Base-by-base conservation (phyloP, 176 grass and related monocot genomes). In the Alopecurus myosuroides region DNA sequence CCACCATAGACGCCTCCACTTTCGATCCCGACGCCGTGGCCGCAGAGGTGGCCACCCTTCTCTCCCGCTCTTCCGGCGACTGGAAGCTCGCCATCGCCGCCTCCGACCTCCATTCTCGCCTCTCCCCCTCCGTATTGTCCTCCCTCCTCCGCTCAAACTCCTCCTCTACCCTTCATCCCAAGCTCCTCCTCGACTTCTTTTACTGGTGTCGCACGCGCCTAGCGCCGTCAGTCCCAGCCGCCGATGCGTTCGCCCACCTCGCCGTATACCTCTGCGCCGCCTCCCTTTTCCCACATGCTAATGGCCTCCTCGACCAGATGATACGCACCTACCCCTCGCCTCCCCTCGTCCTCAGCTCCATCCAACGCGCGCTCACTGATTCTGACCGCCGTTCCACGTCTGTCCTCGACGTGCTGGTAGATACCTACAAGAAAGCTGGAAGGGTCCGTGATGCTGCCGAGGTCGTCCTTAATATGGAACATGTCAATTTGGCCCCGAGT, bases 171-270 rank as follows among this genome's bases (percentile, higher is more conserved):
- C 56, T 89, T 74, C 70, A 91, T 41, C 86, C 91, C 25, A 89
- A 67, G 53, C 76, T 86, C 77, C 88, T 96, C 17, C 68, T 93
- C 5, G 88, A 96, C 49, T 96, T 96, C 91, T 96, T 96, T 68
- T 85, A 96, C 86, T 96, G 91, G 86, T 89, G 88, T 22, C 57
- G 79, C 34, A 41, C 58, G 2, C 77, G 81, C 26, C 71, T 93
- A 19, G 65, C 73, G 11, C 67, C 88, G 18, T 50, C 80, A 50
- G 61, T 56, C 23, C 75, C 71, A 6, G 11, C 72, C 15, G 39
- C 83, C 64, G 88, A 90, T 57, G 77, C 91, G 74, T 91, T 86
- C 26, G 85, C 86, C 44, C 37, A 78, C 37, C 82, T 91, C 40
- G 88, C 94, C 28, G 58, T 93, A 5, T 57, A 36, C 40, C 94